A percentile compares a stretch with the other conserved stretches of the same genome.
Evolutionary conservation across 1,284 basidiomycete species (phyloP).

Genomic region (Entoloma clypeatum): DNA sequence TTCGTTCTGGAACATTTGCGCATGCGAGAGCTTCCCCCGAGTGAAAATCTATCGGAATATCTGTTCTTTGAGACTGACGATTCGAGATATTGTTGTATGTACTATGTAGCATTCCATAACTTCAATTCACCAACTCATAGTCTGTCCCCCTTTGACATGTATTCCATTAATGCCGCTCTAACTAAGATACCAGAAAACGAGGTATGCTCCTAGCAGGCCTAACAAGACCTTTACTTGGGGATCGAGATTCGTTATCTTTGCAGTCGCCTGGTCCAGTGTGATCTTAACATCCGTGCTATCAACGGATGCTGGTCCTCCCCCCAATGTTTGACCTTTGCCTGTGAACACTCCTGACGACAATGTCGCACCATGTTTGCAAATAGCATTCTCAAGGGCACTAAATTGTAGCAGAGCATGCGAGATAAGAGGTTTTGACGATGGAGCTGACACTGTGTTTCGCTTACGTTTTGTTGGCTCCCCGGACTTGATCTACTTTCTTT

Average conservation of each 20-base stretch:
- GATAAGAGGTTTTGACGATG: neutral
- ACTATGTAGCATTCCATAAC: too few species aligned
- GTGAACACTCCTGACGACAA: conserved; percentile 46
- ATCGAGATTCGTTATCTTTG: conserved; percentile 47
- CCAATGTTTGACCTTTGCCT: conserved; percentile 71
- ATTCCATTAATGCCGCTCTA: conserved; percentile 14
- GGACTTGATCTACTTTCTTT: conserved; percentile 62
- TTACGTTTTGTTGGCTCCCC: conserved; percentile 63
- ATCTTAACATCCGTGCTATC: conserved; percentile 32
- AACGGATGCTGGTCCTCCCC: conserved; percentile 39
- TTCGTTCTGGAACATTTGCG: too few species aligned
- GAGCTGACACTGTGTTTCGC: conserved; percentile 28
- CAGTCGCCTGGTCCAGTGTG: conserved; percentile 30
- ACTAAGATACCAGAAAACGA: conserved; percentile 59
- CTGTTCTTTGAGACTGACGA: too few species aligned
- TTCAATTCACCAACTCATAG: too few species aligned
- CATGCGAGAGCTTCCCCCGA: too few species aligned
- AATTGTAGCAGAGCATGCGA: conserved; percentile 3
- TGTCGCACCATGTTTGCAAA: conserved; percentile 47
- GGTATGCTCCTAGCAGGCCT: conserved; percentile 56
- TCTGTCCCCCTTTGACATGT: too few species aligned
- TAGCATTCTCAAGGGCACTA: conserved; percentile 56
- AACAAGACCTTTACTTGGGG: conserved; percentile 64
- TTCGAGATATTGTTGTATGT: too few species aligned
- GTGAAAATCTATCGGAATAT: too few species aligned